phyloP scores from a whole-genome alignment of 148 eudicot species.

The Cornus suecica region DNA sequence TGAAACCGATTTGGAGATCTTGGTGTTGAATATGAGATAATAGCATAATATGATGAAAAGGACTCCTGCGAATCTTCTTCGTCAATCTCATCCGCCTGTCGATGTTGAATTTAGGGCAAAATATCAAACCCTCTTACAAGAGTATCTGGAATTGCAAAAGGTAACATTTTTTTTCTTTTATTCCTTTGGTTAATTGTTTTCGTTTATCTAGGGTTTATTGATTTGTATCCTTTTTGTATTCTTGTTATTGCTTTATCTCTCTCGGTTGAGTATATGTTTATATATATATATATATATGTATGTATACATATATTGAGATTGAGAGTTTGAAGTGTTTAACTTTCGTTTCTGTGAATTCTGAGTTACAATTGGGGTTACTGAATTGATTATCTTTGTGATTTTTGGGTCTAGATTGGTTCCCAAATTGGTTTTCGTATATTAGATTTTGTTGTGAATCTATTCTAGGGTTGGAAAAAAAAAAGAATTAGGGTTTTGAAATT shows the following conservation, averaged over 20 bases:
- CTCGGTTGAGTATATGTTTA: too few species aligned
- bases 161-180: slow-evolving; percentile 22
- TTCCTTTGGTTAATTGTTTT: not conserved
- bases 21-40: slow-evolving; percentile 15
- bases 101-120: slow-evolving; percentile 32
- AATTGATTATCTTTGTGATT: too few species aligned
- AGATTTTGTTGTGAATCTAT: too few species aligned
- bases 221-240: not conserved
- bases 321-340: not conserved
- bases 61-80: slow-evolving; percentile 25
- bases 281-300: too few species aligned
- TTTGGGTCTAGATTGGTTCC: too few species aligned
- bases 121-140: slow-evolving; percentile 41
- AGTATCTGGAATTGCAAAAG: slow-evolving; percentile 61
- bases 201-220: not conserved
- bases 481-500: not conserved
- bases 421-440: too few species aligned
- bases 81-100: slow-evolving; percentile 10
- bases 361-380: not conserved
- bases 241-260: not conserved
- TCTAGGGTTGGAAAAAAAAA: too few species aligned
- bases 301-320: not conserved
- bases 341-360: not conserved
- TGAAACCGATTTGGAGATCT: slow-evolving; percentile 3
- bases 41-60: slow-evolving; percentile 20